Percentiles rank a stretch among this genome's conserved stretches.
phyloP scores from a whole-genome alignment of 106 monocot species.

The Dioscorea dumetorum region DNA sequence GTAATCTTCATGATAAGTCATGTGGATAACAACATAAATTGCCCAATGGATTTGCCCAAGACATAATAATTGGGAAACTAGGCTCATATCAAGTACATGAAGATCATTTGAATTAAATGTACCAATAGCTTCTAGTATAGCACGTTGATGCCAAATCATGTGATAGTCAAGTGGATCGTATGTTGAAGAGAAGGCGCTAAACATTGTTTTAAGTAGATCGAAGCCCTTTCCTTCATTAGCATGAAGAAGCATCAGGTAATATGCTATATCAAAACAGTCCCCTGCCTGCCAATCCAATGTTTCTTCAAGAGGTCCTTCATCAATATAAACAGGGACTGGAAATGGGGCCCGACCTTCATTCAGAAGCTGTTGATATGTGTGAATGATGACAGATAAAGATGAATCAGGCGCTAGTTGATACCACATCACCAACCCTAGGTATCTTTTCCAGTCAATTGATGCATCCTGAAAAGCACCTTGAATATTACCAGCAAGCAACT shows the following conservation, averaged over 20 bases:
- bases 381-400: conserved; percentile 50
- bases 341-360: conserved; percentile 75
- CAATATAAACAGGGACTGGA: conserved; percentile 90
- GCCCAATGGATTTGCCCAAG: conserved; percentile 92
- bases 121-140: conserved; percentile 72
- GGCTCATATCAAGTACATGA: conserved; percentile 81
- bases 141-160: conserved; percentile 96
- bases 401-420: conserved; percentile 84
- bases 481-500: conserved; percentile 87
- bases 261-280: conserved; percentile 81
- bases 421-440: conserved; percentile 83
- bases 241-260: conserved; percentile 99
- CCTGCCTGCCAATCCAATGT: conserved; percentile 40
- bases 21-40: conserved; percentile 87
- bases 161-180: conserved; percentile 92
- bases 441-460: conserved; percentile 91
- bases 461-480: conserved; percentile 48
- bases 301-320: conserved; percentile 75
- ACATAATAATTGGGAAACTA: conserved; percentile 77
- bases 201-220: conserved; percentile 66
- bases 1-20: conserved; percentile 42
- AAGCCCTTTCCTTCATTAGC: conserved; percentile 49
- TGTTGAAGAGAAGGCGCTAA: conserved; percentile 86
- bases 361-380: conserved; percentile 76
- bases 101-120: conserved; percentile 69